phyloP scores from a whole-genome alignment of 106 monocot species.

The Platanthera guangdongensis region DNA sequence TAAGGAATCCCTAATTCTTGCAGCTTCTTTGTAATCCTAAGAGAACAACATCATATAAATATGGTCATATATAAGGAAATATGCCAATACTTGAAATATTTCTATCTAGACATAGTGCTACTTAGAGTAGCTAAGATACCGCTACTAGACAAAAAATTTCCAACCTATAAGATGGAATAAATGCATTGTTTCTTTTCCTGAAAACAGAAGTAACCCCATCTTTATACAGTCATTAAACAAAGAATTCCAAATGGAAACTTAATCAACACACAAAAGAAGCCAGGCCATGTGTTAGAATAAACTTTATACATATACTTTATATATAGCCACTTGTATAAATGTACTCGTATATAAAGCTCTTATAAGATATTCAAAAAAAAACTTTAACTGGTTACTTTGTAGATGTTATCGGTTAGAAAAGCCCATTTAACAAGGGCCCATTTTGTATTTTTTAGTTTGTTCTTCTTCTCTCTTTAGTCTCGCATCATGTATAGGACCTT shows the following conservation, averaged over 20 bases:
- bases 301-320: too few species aligned
- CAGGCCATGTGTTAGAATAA: too few species aligned
- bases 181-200: background rate
- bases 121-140: background rate
- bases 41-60: background rate
- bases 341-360: too few species aligned
- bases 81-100: background rate
- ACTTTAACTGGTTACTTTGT: too few species aligned
- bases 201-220: background rate
- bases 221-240: background rate
- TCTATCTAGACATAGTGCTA: background rate
- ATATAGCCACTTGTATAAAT: too few species aligned
- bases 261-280: background rate
- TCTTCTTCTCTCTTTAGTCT: too few species aligned
- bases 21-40: conserved; percentile 72
- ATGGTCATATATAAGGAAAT: background rate
- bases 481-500: too few species aligned
- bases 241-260: background rate
- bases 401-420: too few species aligned
- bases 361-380: too few species aligned
- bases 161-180: background rate
- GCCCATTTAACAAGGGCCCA: too few species aligned
- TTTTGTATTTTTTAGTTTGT: too few species aligned
- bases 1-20: conserved; percentile 61
- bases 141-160: background rate